A percentile compares a stretch with the other conserved stretches of the same genome.
Conservation (phyloP, 305 asterid species). For the Striga hermonthica region DNA sequence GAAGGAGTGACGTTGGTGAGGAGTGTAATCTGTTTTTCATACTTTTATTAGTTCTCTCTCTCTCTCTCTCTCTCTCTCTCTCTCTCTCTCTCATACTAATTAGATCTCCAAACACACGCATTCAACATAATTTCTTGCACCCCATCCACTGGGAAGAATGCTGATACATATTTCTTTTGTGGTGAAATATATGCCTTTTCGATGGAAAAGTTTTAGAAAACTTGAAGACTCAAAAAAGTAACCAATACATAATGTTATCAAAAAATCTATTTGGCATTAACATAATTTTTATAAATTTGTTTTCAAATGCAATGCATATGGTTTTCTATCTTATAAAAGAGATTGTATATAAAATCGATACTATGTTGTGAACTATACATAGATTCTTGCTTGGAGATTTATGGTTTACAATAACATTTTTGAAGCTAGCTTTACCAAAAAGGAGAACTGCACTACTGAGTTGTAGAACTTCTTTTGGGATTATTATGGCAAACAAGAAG, state of each 20-base stretch:
- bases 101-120: not conserved
- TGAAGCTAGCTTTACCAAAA: too few species aligned
- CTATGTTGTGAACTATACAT: not conserved
- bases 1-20: conserved; percentile 99
- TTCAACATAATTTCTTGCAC: not conserved
- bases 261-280: not conserved
- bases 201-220: not conserved
- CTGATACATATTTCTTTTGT: not conserved
- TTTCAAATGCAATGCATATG: not conserved
- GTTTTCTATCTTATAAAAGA: not conserved
- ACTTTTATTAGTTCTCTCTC: conserved; percentile 10
- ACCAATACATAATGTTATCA: not conserved
- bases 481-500: too few species aligned
- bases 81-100: conserved; percentile 13
- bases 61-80: conserved; percentile 20
- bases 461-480: too few species aligned
- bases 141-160: not conserved
- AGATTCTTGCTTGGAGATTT: not conserved
- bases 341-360: not conserved
- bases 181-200: not conserved
- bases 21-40: conserved; percentile 23
- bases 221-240: not conserved
- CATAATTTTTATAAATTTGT: not conserved
- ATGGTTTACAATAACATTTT: not conserved
- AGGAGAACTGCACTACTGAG: too few species aligned